Percentiles rank a stretch among this genome's conserved stretches.
Conservation (phyloP, 441 rosid genomes). For the Eutrema salsugineum region DNA sequence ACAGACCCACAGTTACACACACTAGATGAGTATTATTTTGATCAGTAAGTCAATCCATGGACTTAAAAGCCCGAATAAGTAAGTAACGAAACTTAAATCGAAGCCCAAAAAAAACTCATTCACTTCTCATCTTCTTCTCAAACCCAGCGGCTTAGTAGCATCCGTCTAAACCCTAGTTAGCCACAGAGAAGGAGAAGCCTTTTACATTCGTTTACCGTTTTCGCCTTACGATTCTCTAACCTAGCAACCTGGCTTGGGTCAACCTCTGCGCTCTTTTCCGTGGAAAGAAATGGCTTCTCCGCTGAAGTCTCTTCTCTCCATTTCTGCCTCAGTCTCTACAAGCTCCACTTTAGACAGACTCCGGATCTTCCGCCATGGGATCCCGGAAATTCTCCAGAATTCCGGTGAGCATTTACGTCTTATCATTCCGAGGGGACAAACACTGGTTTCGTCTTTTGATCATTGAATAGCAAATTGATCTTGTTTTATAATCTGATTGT, state of each 20-base stretch:
- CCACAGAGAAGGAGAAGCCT: constrained; percentile 1
- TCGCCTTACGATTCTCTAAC: not conserved
- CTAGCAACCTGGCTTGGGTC: constrained; percentile 9
- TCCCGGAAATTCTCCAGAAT: constrained; percentile 48
- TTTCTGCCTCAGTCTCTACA: constrained; percentile 55
- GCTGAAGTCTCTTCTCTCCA: constrained; percentile 51
- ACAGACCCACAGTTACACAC: too few relatives aligned
- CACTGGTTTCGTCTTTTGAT: not conserved
- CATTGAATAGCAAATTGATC: not conserved
- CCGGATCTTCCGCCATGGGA: constrained; percentile 64
- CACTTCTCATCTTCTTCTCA: not conserved
- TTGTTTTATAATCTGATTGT: not conserved
- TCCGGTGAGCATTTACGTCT: constrained; percentile 37
- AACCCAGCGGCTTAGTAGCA: constrained; percentile 16
- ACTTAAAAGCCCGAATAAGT: constrained; percentile 1
- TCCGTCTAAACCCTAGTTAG: constrained; percentile 26
- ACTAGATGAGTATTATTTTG: too few relatives aligned
- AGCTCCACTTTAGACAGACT: constrained; percentile 60
- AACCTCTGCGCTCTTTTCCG: not conserved
- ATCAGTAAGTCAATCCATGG: not conserved
- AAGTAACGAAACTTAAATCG: not conserved
- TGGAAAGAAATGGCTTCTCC: constrained; percentile 44
- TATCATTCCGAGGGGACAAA: not conserved
- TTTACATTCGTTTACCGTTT: not conserved
- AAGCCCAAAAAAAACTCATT: constrained; percentile 7